Evolutionary conservation across 805 yeast genomes (phyloP).

Genomic region (Pachysolen tannophilus): DNA sequence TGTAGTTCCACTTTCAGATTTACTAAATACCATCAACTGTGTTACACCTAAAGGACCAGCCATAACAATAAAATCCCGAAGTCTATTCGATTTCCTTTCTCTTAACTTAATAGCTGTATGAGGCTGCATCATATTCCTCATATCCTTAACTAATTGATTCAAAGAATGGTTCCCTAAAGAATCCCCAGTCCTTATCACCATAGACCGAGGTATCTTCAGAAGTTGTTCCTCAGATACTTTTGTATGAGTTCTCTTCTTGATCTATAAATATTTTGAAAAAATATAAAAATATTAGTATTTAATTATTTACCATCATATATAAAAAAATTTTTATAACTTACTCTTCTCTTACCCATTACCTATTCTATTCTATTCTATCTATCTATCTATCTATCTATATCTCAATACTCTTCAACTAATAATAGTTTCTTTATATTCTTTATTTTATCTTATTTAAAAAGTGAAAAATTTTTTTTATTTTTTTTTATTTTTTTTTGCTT

Average conservation of each 20-base stretch:
- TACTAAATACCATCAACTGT: conserved; percentile 81
- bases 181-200: conserved; percentile 85
- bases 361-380: no score
- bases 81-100: conserved; percentile 80
- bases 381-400: no score
- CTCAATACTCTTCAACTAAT: not conserved
- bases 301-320: not conserved
- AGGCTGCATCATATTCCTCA: conserved; percentile 90
- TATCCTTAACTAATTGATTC: conserved; percentile 77
- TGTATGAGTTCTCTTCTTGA: conserved; percentile 83
- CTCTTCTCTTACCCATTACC: conserved; percentile 25
- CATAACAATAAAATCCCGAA: conserved; percentile 96
- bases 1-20: conserved; percentile 69
- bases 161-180: conserved; percentile 73
- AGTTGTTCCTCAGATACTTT: conserved; percentile 54
- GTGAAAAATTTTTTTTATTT: conserved; percentile 2
- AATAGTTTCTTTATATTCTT: conserved; percentile 1
- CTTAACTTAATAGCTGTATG: conserved; percentile 86
- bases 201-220: conserved; percentile 78
- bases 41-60: conserved; percentile 94
- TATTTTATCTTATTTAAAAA: conserved; percentile 1
- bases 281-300: not conserved
- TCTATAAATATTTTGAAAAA: conserved; percentile 22
- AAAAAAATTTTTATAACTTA: conserved; percentile 13
- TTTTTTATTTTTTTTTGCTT: not conserved